Base-by-base conservation (phyloP, 208 protist species). In the Endotrypanum monterogeii region DNA sequence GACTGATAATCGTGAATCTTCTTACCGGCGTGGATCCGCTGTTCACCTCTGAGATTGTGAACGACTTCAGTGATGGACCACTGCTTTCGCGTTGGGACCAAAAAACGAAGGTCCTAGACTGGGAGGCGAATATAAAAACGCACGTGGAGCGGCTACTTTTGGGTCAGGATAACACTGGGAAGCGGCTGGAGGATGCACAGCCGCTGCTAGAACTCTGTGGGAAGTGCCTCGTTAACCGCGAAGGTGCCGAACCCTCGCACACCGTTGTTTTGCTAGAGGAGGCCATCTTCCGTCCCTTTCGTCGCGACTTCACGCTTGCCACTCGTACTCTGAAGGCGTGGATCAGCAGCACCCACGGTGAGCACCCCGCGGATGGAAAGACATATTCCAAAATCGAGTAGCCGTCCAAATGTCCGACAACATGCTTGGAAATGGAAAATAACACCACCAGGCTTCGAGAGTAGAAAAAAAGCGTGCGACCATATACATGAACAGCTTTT, bases 21-120 rank as follows among this genome's bases (percentile, higher is more conserved):
- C 79, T 95, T 3, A 96, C 92, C 2, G 92, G 92, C 35, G 89
- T 96, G 7, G 88, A 94, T 58, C 92, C 92, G 25, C 73, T 96
- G 25, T 90, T 96, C 71, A 78, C 78, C 25, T 83, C 75, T 35
- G 78, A 74, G n/a, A 71, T 94, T 6, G 79, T 87, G 25, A 82
- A 96, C 63, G 92, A 96, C 71, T 96, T 96, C 76, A 88, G 92
- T 14, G 71, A 77, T 39, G 92, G 88, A 0, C 92, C 92, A 28
- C 75, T 91, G 61, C 78, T 96, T 28, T 74, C 79, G 39, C 72
- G 76, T 2, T 78, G 83, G 81, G 67, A 82, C 16, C 52, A 67
- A 11, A 39, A 63, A 12, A 65, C 79, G 57, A 30, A 52, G 23
- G 83, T 90, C 11, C 75, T 94, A 23, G 91, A 96, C 76, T 96